Evolutionary conservation across 164 flowering plant species (phyloP).

Genomic region (Magnolia sinica): DNA sequence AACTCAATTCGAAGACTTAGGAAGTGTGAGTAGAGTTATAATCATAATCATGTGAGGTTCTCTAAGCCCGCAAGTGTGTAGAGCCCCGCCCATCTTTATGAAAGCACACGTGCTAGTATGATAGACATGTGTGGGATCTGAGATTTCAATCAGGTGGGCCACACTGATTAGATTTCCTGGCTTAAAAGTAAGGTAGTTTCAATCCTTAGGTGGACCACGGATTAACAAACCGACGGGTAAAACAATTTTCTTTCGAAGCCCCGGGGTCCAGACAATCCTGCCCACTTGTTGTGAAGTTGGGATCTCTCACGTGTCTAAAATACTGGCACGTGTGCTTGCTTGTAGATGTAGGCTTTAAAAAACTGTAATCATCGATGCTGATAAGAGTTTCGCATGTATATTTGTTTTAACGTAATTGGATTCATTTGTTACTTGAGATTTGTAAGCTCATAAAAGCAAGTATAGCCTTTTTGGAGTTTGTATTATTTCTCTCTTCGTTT

Average conservation of each 20-base stretch:
- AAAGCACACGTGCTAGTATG: too few species aligned
- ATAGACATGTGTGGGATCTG: background rate
- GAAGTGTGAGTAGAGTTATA: background rate
- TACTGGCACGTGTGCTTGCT: too few species aligned
- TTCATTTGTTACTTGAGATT: background rate
- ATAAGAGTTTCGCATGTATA: background rate
- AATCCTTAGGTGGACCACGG: background rate
- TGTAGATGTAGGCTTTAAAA: too few species aligned
- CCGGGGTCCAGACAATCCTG: too few species aligned
- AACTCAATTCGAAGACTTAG: background rate
- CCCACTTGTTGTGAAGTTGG: too few species aligned
- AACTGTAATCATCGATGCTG: background rate
- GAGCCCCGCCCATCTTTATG: background rate
- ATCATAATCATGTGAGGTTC: too few species aligned
- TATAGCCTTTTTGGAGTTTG: too few species aligned
- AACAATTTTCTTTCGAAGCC: background rate
- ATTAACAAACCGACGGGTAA: background rate
- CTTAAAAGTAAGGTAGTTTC: background rate
- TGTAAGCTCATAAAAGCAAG: background rate
- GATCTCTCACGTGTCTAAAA: too few species aligned
- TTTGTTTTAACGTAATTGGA: background rate
- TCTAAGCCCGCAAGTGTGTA: background rate
- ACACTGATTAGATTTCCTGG: background rate
- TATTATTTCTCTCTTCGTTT: too few species aligned
- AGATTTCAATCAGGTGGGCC: background rate